Percentiles rank a stretch among this genome's conserved stretches.
These are phyloP conservation scores for Spongispora temasekensis DNA, from an alignment of 1,284 basidiomycete species.

Conservation along the genomic window DNA sequence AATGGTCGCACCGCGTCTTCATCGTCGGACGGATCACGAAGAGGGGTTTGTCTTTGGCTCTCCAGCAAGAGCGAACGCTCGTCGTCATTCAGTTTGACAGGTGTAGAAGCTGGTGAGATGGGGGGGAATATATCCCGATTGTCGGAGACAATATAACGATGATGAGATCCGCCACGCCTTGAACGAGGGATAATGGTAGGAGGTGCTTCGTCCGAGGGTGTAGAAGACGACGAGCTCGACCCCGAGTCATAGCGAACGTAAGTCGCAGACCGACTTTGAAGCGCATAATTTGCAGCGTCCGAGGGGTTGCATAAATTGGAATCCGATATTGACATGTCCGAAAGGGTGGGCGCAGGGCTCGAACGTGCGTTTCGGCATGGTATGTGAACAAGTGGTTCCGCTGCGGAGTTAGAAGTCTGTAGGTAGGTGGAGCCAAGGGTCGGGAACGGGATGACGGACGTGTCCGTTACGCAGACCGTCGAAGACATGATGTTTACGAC, in stretches of 20 bases:
- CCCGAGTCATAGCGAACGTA: conserved; percentile 31
- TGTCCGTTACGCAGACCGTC: conserved; percentile 36
- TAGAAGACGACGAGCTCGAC: conserved; percentile 37
- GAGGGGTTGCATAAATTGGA: conserved; percentile 5
- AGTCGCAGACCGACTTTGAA: conserved; percentile 13
- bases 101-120: conserved; percentile 45
- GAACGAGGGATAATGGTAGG: conserved; percentile 39
- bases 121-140: conserved; percentile 28
- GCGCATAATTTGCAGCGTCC: conserved; percentile 13
- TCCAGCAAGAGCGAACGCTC: conserved; percentile 24
- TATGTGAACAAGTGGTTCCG: conserved; percentile 45
- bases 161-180: conserved; percentile 37
- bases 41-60: conserved; percentile 21
- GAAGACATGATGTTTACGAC: conserved; percentile 28
- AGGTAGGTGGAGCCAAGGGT: conserved; percentile 32
- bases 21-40: conserved; percentile 30
- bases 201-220: conserved; percentile 30
- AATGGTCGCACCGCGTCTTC: conserved; percentile 22
- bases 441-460: conserved; percentile 40
- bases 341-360: conserved; percentile 10
- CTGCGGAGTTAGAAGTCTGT: conserved; percentile 51
- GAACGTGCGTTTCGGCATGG: conserved; percentile 18
- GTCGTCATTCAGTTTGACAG: conserved; percentile 32
- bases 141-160: conserved; percentile 21
- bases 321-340: conserved; percentile 17